Evolutionary conservation across 164 flowering plant species (phyloP), one percentile per base, ranked within the genome.

Genomic region (Litsea cubeba): DNA sequence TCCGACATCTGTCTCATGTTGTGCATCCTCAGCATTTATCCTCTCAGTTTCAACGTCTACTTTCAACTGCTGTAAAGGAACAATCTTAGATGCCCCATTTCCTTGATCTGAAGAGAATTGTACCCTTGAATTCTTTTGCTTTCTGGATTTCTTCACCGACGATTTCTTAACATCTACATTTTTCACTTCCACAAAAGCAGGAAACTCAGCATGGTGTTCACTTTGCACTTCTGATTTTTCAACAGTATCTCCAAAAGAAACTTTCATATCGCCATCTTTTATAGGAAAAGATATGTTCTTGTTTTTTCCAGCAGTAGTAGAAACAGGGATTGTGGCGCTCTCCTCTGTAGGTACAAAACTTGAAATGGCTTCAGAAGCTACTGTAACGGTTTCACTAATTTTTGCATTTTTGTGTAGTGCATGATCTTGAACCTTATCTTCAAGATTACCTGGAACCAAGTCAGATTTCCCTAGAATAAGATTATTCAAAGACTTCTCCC

Each of bases 91-190:
- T 18, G 71, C 81, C 28, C 76, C 91, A 82, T 86, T 91, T 54
- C 79, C 76, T 65, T 75, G 86, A 24, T 88, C 96, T 68, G 79
- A 73, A 49, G 87, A 76, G 63, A 85, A 54, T 18, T 81, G 83
- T 51, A 82, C 82, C 84, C 89, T 94, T 4, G 84, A 79, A 82
- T 89, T 75, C 81, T 89, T 92, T 73, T 87, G 91, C 82, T 93
- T 95, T 73, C 86, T 95, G 6, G 95, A 83, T 81, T 93, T 93
- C 85, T 93, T 95, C 50, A 89, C 97, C 22, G 93, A 81, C 69
- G 80, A 63, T 76, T 87, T 94, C 76, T 79, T 89, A 8, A 50
- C 83, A 32, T 89, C 95, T 75, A 78, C 80, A 81, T 50, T 83
- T 76, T 84, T 84, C 1, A 62, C 74, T 73, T 89, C 89, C 69